Evolutionary conservation across 768 basidiomycete species (phyloP), one percentile per base, ranked within the genome.

Genomic region (Suillus weaverae): DNA sequence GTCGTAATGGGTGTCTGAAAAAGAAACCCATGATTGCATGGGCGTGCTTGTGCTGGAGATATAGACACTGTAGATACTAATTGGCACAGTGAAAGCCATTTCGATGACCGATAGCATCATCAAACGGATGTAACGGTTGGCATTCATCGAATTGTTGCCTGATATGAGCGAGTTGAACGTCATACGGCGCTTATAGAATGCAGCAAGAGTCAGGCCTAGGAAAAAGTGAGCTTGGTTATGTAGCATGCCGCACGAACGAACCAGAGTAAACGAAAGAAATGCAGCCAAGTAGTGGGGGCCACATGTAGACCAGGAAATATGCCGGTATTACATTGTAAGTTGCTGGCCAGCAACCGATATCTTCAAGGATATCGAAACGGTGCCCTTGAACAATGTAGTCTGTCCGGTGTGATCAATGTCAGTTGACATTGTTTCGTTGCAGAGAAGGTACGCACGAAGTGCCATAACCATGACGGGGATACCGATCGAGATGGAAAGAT

Each of bases 291-390:
- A 79, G 44, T 36, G 85, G 61, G 5, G 80, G 81, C 66, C 77
- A 81, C 50, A 77, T 59, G 64, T 78, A 38, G 81, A 78, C 35
- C 87, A 68, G 18, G 80, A 68, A 62, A 80, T 76, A 54, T 1
- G 83, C 80, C 5, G 80, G 74, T 33, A 79, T 76, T 0, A 85
- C 83, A 68, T 82, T 79, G 73, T 82, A 86, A 6, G 80, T 81
- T 43, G 74, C 76, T 3, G 85, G 85, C 57, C 72, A 81, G 73
- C 88, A 89, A 7, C 87, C 87, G 20, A 87, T 66, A 62, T 87
- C 81, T 69, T 87, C 86, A 62, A 78, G 81, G 57, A 89, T 85
- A 68, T 88, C 77, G 73, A 81, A 89, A 6, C 86, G 83, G 73
- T 88, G 86, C 10, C 84, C 85, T 73, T 86, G 83, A 2, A 81